Base-by-base conservation (phyloP, 352 stramenopile species). In the Pythium chondricola region DNA sequence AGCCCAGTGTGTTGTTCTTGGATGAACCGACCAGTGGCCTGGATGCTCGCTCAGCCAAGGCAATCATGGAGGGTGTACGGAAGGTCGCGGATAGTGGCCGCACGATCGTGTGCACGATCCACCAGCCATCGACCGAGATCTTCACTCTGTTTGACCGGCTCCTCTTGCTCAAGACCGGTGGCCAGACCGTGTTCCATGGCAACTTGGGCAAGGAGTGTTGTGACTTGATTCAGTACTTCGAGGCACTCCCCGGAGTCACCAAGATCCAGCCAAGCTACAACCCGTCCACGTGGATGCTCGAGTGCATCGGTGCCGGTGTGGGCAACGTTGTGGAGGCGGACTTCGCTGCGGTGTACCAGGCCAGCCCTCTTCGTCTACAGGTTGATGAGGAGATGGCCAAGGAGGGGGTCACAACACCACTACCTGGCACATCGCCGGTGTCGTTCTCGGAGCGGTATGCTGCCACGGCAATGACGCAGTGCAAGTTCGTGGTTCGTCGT, bases 71-170 rank as follows among this genome's bases (percentile, higher is more conserved):
- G 16, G 65, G 87, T 1, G 61, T 94, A 5, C 48, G 64, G 10
- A 66, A 71, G 16, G 58, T 83, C 8, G 69, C 83, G 14, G 53
- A 74, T 43, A 64, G 57, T 22, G 83, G 78, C 13, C 72, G 82
- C 17, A 95, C 84, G 33, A 79, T 95, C 48, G 62, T 89, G 22
- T 85, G 79, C 48, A 96, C 86, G 18, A 95, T 96, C 60, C 86
- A 96, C 42, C 86, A 96, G 58, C 86, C 86, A 11, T 89, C 69
- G 40, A 76, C 64, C 17, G 63, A 71, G 29, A 67, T 95, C 16
- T 95, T 94, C 65, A 56, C 69, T 16, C 72, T 74, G 17, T 83
- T 80, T 47, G 83, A 96, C 47, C 58, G 81, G 21, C 58, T 96
- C 3, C 24, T 59, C 14, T 33, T 59, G n/a, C 43, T 59, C 25